Evolutionary conservation across 768 basidiomycete genomes (phyloP).

Genomic region (Pisolithus tinctorius): DNA sequence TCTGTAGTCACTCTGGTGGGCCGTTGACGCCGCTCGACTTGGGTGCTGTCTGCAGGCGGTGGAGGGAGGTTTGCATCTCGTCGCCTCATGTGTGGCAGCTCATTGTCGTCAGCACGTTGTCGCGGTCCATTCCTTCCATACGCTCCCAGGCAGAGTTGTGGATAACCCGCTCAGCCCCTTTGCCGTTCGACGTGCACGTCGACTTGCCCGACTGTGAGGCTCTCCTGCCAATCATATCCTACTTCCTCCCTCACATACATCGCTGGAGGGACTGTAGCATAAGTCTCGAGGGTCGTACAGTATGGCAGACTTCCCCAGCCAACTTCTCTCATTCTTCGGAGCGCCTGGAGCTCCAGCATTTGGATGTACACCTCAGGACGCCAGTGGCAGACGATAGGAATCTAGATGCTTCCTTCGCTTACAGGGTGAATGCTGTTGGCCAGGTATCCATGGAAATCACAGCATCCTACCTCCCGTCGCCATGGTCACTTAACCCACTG

Average conservation of each 20-base stretch:
- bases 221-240: constrained; percentile 58
- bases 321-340: constrained; percentile 15
- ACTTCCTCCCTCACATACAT: constrained; percentile 47
- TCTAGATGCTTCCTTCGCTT: constrained; percentile 21
- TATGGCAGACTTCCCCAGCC: constrained; percentile 23
- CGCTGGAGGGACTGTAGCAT: constrained; percentile 55
- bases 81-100: constrained; percentile 59
- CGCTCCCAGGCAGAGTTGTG: constrained; percentile 47
- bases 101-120: constrained; percentile 43
- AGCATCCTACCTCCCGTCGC: constrained; percentile 43
- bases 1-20: constrained; percentile 35
- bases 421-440: constrained; percentile 29
- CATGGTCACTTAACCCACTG: constrained; percentile 40
- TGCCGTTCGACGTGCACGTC: constrained; percentile 51
- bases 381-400: constrained; percentile 15
- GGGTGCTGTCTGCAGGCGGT: constrained; percentile 49
- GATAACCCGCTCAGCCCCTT: constrained; percentile 45
- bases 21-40: constrained; percentile 44
- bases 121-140: constrained; percentile 30
- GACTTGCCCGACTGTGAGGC: constrained; percentile 40
- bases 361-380: constrained; percentile 16
- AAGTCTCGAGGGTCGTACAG: constrained; percentile 26
- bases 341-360: constrained; percentile 22
- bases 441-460: constrained; percentile 43
- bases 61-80: constrained; percentile 47